Conservation (phyloP, 306 rosid genomes). For the Vigna unguiculata region DNA sequence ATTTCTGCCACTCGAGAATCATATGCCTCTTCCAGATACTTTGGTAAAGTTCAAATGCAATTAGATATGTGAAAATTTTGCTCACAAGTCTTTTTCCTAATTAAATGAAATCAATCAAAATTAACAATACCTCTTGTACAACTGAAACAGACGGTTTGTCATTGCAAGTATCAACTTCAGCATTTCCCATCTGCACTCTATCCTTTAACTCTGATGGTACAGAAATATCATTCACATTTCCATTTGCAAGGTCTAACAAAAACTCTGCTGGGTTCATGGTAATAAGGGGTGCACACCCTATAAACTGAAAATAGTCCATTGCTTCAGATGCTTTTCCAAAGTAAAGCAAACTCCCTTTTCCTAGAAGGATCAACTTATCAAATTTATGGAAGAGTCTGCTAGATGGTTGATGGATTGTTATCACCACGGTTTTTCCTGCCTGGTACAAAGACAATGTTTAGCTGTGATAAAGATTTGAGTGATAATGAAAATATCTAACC, state of each 20-base stretch:
- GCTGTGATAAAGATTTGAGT: conserved; percentile 11
- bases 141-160: conserved; percentile 78
- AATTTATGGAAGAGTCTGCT: conserved; percentile 95
- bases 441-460: conserved; percentile 44
- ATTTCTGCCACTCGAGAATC: conserved; percentile 74
- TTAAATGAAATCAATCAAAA: neutral
- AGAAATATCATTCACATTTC: conserved; percentile 83
- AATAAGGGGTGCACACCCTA: conserved; percentile 90
- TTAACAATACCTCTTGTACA: conserved; percentile 78
- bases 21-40: conserved; percentile 91
- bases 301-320: conserved; percentile 72
- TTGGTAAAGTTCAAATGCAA: conserved; percentile 25
- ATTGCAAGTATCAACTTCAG: conserved; percentile 58
- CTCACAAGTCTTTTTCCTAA: conserved; percentile 7
- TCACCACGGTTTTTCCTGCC: conserved; percentile 98
- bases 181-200: conserved; percentile 69
- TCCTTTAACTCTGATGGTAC: conserved; percentile 92
- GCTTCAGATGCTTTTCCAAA: conserved; percentile 96
- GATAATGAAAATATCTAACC: conserved; percentile 7
- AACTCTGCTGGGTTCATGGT: conserved; percentile 99
- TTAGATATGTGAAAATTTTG: conserved; percentile 16
- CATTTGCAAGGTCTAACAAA: conserved; percentile 94
- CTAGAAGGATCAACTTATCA: conserved; percentile 91
- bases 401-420: conserved; percentile 98
- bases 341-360: conserved; percentile 90